Evolutionary conservation across 257 asterid genomes (phyloP).

Genomic region (Capsicum pubescens): DNA sequence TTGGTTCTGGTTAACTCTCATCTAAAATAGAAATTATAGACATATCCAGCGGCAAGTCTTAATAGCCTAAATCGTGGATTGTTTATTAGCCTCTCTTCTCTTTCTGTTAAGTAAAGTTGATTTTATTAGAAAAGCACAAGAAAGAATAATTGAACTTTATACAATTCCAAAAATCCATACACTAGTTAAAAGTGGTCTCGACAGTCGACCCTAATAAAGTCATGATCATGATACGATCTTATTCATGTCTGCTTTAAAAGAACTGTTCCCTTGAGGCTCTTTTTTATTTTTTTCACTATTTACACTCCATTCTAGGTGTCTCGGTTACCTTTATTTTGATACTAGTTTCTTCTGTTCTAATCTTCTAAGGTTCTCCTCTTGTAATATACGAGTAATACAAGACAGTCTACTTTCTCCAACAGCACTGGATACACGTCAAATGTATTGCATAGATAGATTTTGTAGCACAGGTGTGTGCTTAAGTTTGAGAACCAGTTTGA

Average conservation of each 20-base stretch:
- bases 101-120: neutral
- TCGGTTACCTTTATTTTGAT: too few relatives aligned
- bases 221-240: neutral
- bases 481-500: neutral
- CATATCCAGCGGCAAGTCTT: neutral
- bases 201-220: neutral
- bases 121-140: neutral
- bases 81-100: neutral
- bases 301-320: neutral
- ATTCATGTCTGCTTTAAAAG: neutral
- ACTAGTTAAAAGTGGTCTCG: neutral
- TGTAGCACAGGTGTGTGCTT: neutral
- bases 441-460: neutral
- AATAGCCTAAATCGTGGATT: neutral
- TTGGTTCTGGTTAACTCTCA: constrained; percentile 8
- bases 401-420: neutral
- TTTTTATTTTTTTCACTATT: neutral
- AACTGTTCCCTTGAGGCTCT: too few relatives aligned
- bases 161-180: neutral
- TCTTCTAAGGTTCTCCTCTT: neutral
- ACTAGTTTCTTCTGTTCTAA: neutral
- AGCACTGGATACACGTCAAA: neutral
- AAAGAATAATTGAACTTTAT: neutral
- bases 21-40: neutral
- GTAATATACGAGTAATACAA: neutral